Evolutionary conservation across 768 basidiomycete genomes (phyloP).

Genomic region (Termitomyces sp.): DNA sequence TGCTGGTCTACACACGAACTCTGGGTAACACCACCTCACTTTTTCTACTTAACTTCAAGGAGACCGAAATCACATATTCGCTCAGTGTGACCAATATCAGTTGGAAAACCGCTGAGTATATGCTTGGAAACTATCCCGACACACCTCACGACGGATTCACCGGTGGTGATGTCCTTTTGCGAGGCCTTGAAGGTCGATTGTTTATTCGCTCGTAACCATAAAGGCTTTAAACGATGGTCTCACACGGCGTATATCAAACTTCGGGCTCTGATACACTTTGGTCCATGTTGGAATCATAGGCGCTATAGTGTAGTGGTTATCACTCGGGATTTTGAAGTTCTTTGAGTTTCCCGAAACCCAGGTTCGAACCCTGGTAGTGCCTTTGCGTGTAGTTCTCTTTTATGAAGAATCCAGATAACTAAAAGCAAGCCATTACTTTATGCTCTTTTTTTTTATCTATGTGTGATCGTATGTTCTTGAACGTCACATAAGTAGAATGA

Average conservation of each 20-base stretch:
- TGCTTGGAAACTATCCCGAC: slow-evolving; percentile 28
- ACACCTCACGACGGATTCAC: not conserved
- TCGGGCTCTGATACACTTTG: too few relatives aligned
- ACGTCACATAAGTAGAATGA: too few relatives aligned
- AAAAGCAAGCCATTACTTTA: too few relatives aligned
- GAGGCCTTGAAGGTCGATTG: slow-evolving; percentile 31
- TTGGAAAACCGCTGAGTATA: slow-evolving; percentile 14
- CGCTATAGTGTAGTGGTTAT: slow-evolving; percentile 16
- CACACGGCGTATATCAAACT: too few relatives aligned
- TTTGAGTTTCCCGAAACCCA: slow-evolving; percentile 11
- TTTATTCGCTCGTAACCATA: slow-evolving; percentile 13
- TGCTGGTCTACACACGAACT: slow-evolving; percentile 53
- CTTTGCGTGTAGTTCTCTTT: too few relatives aligned
- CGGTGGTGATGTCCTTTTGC: slow-evolving; percentile 13
- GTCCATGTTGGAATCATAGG: too few relatives aligned
- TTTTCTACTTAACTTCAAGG: slow-evolving; percentile 49
- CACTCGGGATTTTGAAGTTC: slow-evolving; percentile 13
- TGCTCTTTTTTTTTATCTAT: too few relatives aligned
- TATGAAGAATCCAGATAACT: too few relatives aligned
- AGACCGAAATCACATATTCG: slow-evolving; percentile 19
- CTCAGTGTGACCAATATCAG: slow-evolving; percentile 7
- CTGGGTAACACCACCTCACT: slow-evolving; percentile 30
- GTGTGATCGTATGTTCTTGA: too few relatives aligned
- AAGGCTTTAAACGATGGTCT: not conserved
- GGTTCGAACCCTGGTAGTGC: slow-evolving; percentile 16